Conservation (phyloP, 495 filamentous ascomycete species). For the Pyronema domesticum region DNA sequence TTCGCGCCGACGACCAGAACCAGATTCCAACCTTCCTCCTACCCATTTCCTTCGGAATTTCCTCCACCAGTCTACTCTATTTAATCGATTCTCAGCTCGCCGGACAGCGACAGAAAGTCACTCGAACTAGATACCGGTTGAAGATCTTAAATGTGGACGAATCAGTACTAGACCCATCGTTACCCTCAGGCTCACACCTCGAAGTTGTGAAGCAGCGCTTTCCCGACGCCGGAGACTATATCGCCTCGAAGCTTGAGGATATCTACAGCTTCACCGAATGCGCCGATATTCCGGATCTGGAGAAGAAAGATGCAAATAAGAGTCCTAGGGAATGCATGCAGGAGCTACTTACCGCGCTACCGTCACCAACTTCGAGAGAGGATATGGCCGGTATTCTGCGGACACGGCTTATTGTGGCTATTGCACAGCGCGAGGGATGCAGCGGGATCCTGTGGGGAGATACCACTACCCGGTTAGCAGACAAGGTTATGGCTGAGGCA, state of each 20-base stretch:
- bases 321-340: conserved; percentile 31
- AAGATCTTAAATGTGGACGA: conserved; percentile 50
- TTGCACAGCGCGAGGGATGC: conserved; percentile 42
- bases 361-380: conserved; percentile 52
- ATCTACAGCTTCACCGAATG: conserved; percentile 27
- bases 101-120: conserved; percentile 36
- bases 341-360: conserved; percentile 37
- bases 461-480: conserved; percentile 71
- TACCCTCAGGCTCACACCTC: conserved; percentile 14
- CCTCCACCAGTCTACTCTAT: conserved; percentile 60
- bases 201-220: conserved; percentile 14
- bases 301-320: conserved; percentile 21
- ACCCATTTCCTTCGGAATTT: conserved; percentile 67
- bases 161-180: conserved; percentile 24
- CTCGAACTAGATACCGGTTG: conserved; percentile 44
- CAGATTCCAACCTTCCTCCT: conserved; percentile 38
- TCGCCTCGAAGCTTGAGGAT: conserved; percentile 11
- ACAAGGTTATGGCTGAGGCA: conserved; percentile 66
- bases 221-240: conserved; percentile 9
- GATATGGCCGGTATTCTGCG: conserved; percentile 56
- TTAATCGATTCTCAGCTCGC: conserved; percentile 52
- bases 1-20: neutral
- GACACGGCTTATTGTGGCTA: conserved; percentile 48
- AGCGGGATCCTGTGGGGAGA: conserved; percentile 63
- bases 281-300: conserved; percentile 15